Evolutionary conservation across 1,284 basidiomycete genomes (phyloP), one percentile per base, ranked within the genome.

Genomic region (Fomitopsis betulina): DNA sequence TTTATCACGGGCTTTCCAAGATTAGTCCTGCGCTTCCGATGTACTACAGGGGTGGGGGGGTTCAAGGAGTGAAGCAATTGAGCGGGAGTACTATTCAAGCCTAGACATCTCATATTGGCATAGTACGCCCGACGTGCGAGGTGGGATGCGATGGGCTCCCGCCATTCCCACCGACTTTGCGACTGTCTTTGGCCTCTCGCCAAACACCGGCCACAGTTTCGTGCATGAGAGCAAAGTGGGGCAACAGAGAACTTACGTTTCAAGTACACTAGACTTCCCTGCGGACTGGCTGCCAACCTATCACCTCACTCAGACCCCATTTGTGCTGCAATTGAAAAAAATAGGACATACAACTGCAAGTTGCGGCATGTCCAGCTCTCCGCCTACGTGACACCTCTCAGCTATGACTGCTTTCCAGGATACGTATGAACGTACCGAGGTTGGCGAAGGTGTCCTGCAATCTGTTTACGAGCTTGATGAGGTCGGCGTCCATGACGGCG

Each of bases 391-490:
- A 58, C 59, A 53, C 50, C 35, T 58, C 57, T 53, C 45, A 58
- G 49, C 33, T 51, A 51, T 32, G 53, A 45, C 32, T 56, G 53
- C 50, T 54, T 52, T 32, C 38, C 49, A 25, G 40, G 30, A 49
- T 27, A 7, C 17, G 23, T 55, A 43, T 37, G 57, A 50, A 78
- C 86, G 63, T 61, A 89, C 90, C 89, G 57, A 92, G 82, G 68
- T 91, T 91, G 71, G 79, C 83, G 75, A 92, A 93, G 56, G 89
- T 92, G 67, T 92, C 90, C 76, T 98, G 96, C 51, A 99, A 88
- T 77, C 90, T 91, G 79, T 98, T 98, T 55, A 98, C 96, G 25
- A 98, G 85, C 67, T 90, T 88, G 68, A 98, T 99, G 66, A 98
- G 86, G 74, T 98, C 95, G 55, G 89, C 85, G 75, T 96, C 94